A percentile compares a stretch with the other conserved stretches of the same genome.
phyloP scores from a whole-genome alignment of 306 rosid species.

The Parietaria judaica region DNA sequence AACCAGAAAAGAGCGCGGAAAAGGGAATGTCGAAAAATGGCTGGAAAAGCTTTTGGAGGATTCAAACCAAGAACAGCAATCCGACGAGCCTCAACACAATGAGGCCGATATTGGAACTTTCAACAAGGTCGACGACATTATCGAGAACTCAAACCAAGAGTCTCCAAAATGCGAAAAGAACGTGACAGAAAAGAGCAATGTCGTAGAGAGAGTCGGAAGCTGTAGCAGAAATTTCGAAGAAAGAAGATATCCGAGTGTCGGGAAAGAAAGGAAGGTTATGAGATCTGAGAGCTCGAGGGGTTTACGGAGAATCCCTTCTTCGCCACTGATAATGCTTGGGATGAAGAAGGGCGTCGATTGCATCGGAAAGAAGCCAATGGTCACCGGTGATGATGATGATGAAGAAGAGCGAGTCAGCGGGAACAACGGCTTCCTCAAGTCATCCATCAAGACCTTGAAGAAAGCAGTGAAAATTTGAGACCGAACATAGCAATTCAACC shows the following conservation, averaged over 20 bases:
- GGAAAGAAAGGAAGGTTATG: slow-evolving; percentile 40
- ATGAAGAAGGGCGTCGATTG: slow-evolving; percentile 66
- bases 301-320: slow-evolving; percentile 74
- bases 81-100: slow-evolving; percentile 27
- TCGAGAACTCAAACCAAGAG: slow-evolving; percentile 34
- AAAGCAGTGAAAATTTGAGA: slow-evolving; percentile 50
- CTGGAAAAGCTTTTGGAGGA: slow-evolving; percentile 75
- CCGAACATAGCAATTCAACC: neutral
- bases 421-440: slow-evolving; percentile 44
- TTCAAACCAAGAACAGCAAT: slow-evolving; percentile 31
- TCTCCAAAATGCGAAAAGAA: slow-evolving; percentile 26
- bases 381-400: slow-evolving; percentile 32
- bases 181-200: slow-evolving; percentile 21
- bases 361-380: slow-evolving; percentile 58
- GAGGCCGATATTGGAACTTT: slow-evolving; percentile 18
- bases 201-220: slow-evolving; percentile 27
- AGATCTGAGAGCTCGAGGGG: slow-evolving; percentile 75
- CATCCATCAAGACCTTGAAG: slow-evolving; percentile 63
- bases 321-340: slow-evolving; percentile 76
- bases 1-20: slow-evolving; percentile 64
- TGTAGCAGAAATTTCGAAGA: slow-evolving; percentile 28
- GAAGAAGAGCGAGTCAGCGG: slow-evolving; percentile 26
- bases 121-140: slow-evolving; percentile 28
- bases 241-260: slow-evolving; percentile 30
- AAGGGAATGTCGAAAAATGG: slow-evolving; percentile 94